Evolutionary conservation across 2,329 filamentous ascomycete species (phyloP).

Genomic region (Phymatotrichopsis omnivora): DNA sequence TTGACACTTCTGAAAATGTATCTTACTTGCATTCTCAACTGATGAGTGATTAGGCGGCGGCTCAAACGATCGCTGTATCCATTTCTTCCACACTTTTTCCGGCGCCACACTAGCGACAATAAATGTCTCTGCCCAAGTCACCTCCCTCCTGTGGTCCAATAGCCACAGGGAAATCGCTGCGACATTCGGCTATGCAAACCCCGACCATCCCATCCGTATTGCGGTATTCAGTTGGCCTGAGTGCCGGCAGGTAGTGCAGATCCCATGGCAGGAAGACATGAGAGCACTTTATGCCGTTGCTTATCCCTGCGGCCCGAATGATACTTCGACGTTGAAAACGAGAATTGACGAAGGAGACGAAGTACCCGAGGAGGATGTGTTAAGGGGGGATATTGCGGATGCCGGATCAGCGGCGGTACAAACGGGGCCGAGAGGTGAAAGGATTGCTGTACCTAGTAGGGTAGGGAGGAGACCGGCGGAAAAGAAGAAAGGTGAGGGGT

Average conservation of each 20-base stretch:
- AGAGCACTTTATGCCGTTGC: conserved; percentile 79
- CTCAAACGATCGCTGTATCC: conserved; percentile 87
- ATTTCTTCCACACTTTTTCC: conserved; percentile 83
- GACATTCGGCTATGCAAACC: conserved; percentile 87
- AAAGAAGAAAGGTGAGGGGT: conserved; percentile 56
- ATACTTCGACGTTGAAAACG: conserved; percentile 20
- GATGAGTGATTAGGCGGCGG: too few relatives aligned
- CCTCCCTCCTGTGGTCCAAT: conserved; percentile 79
- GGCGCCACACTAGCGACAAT: conserved; percentile 82
- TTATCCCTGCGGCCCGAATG: conserved; percentile 57
- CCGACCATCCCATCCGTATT: conserved; percentile 74
- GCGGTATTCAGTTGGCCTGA: conserved; percentile 93
- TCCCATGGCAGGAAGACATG: conserved; percentile 72
- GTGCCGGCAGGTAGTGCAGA: conserved; percentile 72
- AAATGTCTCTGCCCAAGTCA: conserved; percentile 86
- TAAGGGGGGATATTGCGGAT: conserved; percentile 11
- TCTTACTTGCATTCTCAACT: background rate
- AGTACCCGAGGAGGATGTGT: conserved; percentile 10
- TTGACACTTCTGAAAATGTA: too few relatives aligned
- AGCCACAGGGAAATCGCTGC: conserved; percentile 79
- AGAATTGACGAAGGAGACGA: conserved; percentile 24
- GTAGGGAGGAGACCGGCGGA: conserved; percentile 28
- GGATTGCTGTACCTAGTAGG: too few relatives aligned
- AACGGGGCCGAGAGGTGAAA: background rate
- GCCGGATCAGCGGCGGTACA: background rate